Evolutionary conservation across 2,329 filamentous ascomycete genomes (phyloP).

Genomic region (Ophiostoma quercus): DNA sequence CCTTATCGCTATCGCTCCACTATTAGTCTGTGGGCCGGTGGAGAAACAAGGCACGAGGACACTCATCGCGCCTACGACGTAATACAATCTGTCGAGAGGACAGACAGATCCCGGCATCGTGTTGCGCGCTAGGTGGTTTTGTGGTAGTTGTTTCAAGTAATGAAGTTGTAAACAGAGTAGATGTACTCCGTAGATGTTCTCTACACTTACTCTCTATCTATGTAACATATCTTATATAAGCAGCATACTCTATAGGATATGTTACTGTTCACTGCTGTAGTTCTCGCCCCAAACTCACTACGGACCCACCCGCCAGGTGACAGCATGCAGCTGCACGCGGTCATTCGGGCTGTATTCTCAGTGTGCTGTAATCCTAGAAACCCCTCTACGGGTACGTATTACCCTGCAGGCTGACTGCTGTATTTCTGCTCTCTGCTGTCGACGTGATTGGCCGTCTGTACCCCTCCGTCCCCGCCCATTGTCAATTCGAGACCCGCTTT

Average conservation of each 20-base stretch:
- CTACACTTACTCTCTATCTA: too few relatives aligned
- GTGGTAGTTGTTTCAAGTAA: neutral
- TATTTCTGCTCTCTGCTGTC: neutral
- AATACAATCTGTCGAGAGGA: neutral
- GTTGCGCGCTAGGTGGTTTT: neutral
- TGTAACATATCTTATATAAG: too few relatives aligned
- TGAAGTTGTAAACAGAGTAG: too few relatives aligned
- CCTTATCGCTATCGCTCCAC: neutral
- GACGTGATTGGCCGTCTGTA: neutral
- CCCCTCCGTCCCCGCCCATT: slow-evolving; percentile 23
- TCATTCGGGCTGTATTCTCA: slow-evolving; percentile 1
- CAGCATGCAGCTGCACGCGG: slow-evolving; percentile 14
- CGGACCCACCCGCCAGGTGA: slow-evolving; percentile 9
- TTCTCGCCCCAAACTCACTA: too few relatives aligned
- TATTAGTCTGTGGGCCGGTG: neutral
- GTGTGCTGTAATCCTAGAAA: neutral
- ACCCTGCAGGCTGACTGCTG: neutral
- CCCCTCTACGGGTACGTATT: neutral
- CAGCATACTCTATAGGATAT: too few relatives aligned
- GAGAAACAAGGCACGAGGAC: slow-evolving; percentile 16
- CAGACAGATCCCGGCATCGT: slow-evolving; percentile 1
- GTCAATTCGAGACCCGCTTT: slow-evolving; percentile 25
- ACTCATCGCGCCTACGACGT: slow-evolving; percentile 11
- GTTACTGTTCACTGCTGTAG: too few relatives aligned
- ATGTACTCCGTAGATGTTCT: too few relatives aligned